Evolutionary conservation across 1,139 yeast genomes (phyloP).

Genomic region (Yamadazyma kanchanaburiensis): DNA sequence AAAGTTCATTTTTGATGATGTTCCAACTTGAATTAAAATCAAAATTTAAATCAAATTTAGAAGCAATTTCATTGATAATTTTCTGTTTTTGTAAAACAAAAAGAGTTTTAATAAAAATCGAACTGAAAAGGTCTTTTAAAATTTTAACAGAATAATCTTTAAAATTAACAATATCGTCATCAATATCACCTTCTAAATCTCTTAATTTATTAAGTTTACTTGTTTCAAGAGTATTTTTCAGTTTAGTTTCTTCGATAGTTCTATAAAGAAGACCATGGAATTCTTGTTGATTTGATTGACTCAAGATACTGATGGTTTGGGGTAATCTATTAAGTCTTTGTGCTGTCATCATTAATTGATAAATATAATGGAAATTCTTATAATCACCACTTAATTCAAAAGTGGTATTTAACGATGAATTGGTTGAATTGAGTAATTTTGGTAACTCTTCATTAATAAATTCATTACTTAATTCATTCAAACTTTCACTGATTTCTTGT

Average conservation of each 20-base stretch:
- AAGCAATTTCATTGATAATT: slow-evolving; percentile 54
- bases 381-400: slow-evolving; percentile 12
- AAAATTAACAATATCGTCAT: slow-evolving; percentile 21
- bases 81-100: slow-evolving; percentile 70
- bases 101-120: slow-evolving; percentile 59
- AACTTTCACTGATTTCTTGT: slow-evolving; percentile 45
- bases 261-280: slow-evolving; percentile 52
- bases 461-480: slow-evolving; percentile 42
- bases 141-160: slow-evolving; percentile 55
- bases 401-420: slow-evolving; percentile 8
- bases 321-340: slow-evolving; percentile 62
- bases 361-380: slow-evolving; percentile 39
- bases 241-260: slow-evolving; percentile 62
- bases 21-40: slow-evolving; percentile 58
- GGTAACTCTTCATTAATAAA: slow-evolving; percentile 33
- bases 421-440: slow-evolving; percentile 13
- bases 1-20: slow-evolving; percentile 55
- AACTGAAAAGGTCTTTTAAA: slow-evolving; percentile 67
- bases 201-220: slow-evolving; percentile 30
- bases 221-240: slow-evolving; percentile 33
- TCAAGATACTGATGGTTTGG: slow-evolving; percentile 54
- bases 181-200: slow-evolving; percentile 20
- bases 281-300: slow-evolving; percentile 42
- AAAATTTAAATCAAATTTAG: slow-evolving; percentile 10
- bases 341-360: slow-evolving; percentile 55